Conservation (phyloP, 495 filamentous ascomycete genomes). For the Penicillium pulvis region DNA sequence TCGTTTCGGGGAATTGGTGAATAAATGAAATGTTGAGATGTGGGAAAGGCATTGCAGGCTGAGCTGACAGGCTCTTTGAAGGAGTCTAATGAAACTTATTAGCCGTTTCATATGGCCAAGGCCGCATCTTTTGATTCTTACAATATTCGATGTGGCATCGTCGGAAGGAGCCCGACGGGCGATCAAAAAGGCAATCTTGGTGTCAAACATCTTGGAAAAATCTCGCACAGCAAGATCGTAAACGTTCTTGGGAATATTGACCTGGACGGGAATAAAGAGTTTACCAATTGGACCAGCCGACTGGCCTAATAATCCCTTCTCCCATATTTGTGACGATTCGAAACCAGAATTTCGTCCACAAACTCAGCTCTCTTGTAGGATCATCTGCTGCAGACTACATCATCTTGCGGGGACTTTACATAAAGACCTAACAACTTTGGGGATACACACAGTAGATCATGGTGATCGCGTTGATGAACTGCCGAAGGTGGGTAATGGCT, state of each 20-base stretch:
- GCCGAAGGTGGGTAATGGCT: slow-evolving; percentile 10
- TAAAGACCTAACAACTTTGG: neutral
- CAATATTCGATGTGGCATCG: neutral
- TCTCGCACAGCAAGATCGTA: neutral
- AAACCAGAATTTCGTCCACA: neutral
- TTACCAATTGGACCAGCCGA: neutral
- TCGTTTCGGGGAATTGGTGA: neutral
- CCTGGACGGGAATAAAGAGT: neutral
- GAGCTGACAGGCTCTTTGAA: neutral
- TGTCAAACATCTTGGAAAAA: slow-evolving; percentile 8
- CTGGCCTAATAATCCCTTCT: neutral
- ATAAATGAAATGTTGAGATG: neutral
- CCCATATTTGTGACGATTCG: neutral
- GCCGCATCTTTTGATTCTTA: neutral
- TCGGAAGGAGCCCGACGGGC: slow-evolving; percentile 3
- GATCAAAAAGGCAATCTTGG: slow-evolving; percentile 18
- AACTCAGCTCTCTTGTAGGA: neutral
- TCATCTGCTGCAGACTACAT: slow-evolving; percentile 4
- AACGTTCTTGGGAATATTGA: neutral
- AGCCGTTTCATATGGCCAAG: neutral
- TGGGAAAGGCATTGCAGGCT: neutral
- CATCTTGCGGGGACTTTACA: slow-evolving; percentile 7
- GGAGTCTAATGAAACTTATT: neutral
- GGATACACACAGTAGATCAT: slow-evolving; percentile 7
- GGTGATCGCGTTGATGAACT: slow-evolving; percentile 6